Conservation (phyloP, 441 rosid genomes). For the Croton setiger region DNA sequence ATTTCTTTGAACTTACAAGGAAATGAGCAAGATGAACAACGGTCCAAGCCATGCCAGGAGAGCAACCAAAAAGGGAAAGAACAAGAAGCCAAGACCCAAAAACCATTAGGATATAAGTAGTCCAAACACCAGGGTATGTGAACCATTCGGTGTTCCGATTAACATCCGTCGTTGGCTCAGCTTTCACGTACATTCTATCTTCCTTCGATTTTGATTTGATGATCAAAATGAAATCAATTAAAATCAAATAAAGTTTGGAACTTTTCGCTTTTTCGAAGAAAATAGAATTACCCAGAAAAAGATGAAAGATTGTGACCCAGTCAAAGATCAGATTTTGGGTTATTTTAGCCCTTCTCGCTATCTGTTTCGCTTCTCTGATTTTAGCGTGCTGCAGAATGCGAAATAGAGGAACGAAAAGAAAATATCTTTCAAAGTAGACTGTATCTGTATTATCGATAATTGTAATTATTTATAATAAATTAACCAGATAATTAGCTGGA, state of each 20-base stretch:
- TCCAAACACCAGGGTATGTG: slow-evolving; percentile 96
- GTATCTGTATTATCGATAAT: not conserved
- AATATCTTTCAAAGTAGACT: not conserved
- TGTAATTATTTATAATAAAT: not conserved
- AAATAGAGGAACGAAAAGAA: not conserved
- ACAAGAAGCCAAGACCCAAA: slow-evolving; percentile 79
- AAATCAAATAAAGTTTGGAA: not conserved
- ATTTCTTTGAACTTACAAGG: slow-evolving; percentile 29
- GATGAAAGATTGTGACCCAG: slow-evolving; percentile 9
- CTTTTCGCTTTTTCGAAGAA: not conserved
- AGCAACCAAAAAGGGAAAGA: slow-evolving; percentile 65
- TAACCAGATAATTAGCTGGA: not conserved
- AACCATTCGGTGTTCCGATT: slow-evolving; percentile 97
- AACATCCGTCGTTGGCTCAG: slow-evolving; percentile 81
- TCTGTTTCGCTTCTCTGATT: slow-evolving; percentile 7
- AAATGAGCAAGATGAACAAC: slow-evolving; percentile 83
- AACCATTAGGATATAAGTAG: slow-evolving; percentile 65
- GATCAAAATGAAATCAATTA: not conserved
- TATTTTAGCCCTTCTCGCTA: not conserved
- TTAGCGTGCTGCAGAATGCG: slow-evolving; percentile 1
- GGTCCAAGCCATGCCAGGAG: slow-evolving; percentile 96
- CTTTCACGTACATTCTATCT: slow-evolving; percentile 69
- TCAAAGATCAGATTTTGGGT: slow-evolving; percentile 12
- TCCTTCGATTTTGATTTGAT: not conserved
- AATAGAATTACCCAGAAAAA: slow-evolving; percentile 2